Evolutionary conservation across 768 basidiomycete genomes (phyloP).

Genomic region (Suillus lakei): DNA sequence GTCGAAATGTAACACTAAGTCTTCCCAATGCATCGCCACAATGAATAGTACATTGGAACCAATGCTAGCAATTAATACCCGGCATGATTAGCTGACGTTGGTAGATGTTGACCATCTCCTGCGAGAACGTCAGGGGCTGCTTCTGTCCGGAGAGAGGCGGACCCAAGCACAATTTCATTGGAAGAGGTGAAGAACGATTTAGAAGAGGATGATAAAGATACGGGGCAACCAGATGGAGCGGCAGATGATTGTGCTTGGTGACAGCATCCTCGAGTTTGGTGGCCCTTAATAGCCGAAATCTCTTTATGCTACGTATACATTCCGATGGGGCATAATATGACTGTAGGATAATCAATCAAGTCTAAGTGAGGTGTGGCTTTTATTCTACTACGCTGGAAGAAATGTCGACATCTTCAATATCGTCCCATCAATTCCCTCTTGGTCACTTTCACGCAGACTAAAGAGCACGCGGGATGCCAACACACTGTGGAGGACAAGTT

Average conservation of each 20-base stretch:
- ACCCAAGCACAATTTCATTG: background rate
- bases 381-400: too few species aligned
- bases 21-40: too few species aligned
- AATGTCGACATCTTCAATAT: too few species aligned
- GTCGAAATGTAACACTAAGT: too few species aligned
- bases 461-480: too few species aligned
- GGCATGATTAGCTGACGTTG: too few species aligned
- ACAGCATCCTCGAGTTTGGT: background rate
- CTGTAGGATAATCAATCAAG: background rate
- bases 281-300: background rate
- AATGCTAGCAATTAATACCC: too few species aligned
- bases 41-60: too few species aligned
- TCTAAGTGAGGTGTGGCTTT: background rate
- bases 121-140: slow-evolving; percentile 17
- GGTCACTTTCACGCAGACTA: too few species aligned
- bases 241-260: slow-evolving; percentile 1
- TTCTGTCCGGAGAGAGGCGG: slow-evolving; percentile 7
- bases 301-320: background rate
- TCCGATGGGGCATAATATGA: background rate
- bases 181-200: background rate
- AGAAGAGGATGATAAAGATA: background rate
- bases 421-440: too few species aligned
- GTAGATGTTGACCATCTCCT: too few species aligned
- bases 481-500: too few species aligned
- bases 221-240: background rate